Percentiles rank a stretch among this genome's conserved stretches.
Conservation (phyloP, 2,329 filamentous ascomycete genomes). For the Fusarium floridanum region DNA sequence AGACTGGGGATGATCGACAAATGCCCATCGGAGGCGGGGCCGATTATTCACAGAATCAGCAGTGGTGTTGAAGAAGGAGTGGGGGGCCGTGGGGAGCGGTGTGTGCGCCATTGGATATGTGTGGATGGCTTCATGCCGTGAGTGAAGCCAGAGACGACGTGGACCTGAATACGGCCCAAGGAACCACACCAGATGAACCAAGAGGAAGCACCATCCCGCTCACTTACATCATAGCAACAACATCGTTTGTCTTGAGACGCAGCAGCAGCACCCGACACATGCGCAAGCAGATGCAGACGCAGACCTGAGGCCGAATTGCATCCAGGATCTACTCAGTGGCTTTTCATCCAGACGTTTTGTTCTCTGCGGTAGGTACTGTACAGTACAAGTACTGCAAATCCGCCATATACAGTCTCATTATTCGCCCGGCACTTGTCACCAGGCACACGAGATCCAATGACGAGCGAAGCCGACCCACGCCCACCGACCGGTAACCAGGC, state of each 20-base stretch:
- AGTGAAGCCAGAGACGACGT: slow-evolving; percentile 29
- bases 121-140: slow-evolving; percentile 39
- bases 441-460: slow-evolving; percentile 20
- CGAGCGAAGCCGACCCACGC: slow-evolving; percentile 4
- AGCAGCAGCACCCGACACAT: neutral
- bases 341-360: slow-evolving; percentile 3
- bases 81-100: slow-evolving; percentile 47
- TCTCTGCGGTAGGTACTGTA: neutral
- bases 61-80: slow-evolving; percentile 35
- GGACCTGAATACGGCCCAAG: slow-evolving; percentile 17
- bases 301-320: slow-evolving; percentile 1
- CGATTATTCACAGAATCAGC: slow-evolving; percentile 34
- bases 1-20: slow-evolving; percentile 36
- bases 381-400: neutral
- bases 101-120: slow-evolving; percentile 36
- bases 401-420: neutral
- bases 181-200: slow-evolving; percentile 23
- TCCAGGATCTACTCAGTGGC: slow-evolving; percentile 2
- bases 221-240: slow-evolving; percentile 26
- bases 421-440: slow-evolving; percentile 38
- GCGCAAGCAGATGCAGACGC: slow-evolving; percentile 2
- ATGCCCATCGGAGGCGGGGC: slow-evolving; percentile 37
- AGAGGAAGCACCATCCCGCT: slow-evolving; percentile 32
- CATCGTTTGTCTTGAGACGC: slow-evolving; percentile 4
- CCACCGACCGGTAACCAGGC: slow-evolving; percentile 11